phyloP scores from a whole-genome alignment of 2,329 filamentous ascomycete species.

The Plectosphaerella cucumerina region DNA sequence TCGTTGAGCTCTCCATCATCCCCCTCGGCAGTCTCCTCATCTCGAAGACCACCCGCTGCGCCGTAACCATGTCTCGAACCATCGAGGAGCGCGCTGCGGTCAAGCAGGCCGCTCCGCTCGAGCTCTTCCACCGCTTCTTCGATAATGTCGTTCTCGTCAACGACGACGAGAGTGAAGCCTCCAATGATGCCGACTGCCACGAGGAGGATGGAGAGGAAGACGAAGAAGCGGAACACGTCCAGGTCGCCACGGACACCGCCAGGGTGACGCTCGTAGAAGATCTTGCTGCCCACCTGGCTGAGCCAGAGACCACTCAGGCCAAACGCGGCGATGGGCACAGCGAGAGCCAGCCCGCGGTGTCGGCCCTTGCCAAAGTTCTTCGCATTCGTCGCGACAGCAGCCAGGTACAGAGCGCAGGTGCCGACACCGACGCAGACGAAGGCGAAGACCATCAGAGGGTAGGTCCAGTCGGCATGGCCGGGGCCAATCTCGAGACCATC shows the following conservation, averaged over 20 bases:
- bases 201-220: slow-evolving; percentile 76
- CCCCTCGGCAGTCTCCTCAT: slow-evolving; percentile 28
- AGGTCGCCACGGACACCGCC: slow-evolving; percentile 62
- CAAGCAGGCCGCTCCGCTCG: slow-evolving; percentile 80
- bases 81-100: slow-evolving; percentile 69
- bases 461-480: slow-evolving; percentile 56
- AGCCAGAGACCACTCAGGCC: slow-evolving; percentile 95
- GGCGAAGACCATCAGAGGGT: slow-evolving; percentile 77
- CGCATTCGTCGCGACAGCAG: slow-evolving; percentile 88
- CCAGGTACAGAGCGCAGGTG: slow-evolving; percentile 85
- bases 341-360: slow-evolving; percentile 83
- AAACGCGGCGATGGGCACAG: slow-evolving; percentile 86
- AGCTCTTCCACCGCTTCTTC: slow-evolving; percentile 86
- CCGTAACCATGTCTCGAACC: slow-evolving; percentile 54
- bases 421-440: slow-evolving; percentile 81
- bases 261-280: slow-evolving; percentile 66
- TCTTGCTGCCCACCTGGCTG: slow-evolving; percentile 76
- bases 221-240: slow-evolving; percentile 80
- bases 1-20: not conserved
- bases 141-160: slow-evolving; percentile 83
- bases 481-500: slow-evolving; percentile 17
- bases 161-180: slow-evolving; percentile 67
- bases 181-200: slow-evolving; percentile 68
- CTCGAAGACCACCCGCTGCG: slow-evolving; percentile 13
- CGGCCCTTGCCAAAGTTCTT: slow-evolving; percentile 95